Percentiles rank a stretch among this genome's conserved stretches.
These are phyloP conservation scores for Trichoderma breve DNA, from an alignment of 2,329 filamentous ascomycete species.

Conservation along the genomic window DNA sequence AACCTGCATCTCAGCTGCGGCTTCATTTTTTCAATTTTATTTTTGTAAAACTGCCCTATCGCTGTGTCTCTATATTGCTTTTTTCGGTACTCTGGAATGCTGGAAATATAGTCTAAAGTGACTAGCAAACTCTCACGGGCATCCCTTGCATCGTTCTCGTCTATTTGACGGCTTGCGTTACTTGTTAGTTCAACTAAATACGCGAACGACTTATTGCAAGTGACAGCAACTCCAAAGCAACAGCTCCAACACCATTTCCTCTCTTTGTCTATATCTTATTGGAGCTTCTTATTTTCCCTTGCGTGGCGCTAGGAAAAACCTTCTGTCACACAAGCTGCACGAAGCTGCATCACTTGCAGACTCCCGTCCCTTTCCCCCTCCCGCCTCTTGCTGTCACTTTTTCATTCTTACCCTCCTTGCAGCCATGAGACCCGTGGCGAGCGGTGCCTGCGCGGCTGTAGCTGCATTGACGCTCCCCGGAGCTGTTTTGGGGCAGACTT, in stretches of 20 bases:
- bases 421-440: constrained; percentile 19
- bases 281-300: background rate
- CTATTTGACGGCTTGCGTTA: background rate
- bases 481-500: constrained; percentile 39
- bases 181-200: background rate
- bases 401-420: background rate
- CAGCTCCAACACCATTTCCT: background rate
- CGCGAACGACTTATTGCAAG: background rate
- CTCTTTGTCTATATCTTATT: background rate
- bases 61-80: background rate
- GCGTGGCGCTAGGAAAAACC: constrained; percentile 7
- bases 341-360: constrained; percentile 11
- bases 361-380: background rate
- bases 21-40: background rate
- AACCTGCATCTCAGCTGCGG: background rate
- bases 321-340: background rate
- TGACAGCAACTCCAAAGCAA: background rate
- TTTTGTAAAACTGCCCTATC: background rate
- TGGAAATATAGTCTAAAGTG: background rate
- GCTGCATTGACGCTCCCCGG: constrained; percentile 23
- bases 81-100: background rate
- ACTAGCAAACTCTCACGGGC: background rate
- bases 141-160: background rate
- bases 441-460: constrained; percentile 11
- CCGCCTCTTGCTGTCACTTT: background rate